A percentile compares a stretch with the other conserved stretches of the same genome.
Evolutionary conservation across 2,329 filamentous ascomycete genomes (phyloP).

Genomic region (Endoconidiophora laricicola): DNA sequence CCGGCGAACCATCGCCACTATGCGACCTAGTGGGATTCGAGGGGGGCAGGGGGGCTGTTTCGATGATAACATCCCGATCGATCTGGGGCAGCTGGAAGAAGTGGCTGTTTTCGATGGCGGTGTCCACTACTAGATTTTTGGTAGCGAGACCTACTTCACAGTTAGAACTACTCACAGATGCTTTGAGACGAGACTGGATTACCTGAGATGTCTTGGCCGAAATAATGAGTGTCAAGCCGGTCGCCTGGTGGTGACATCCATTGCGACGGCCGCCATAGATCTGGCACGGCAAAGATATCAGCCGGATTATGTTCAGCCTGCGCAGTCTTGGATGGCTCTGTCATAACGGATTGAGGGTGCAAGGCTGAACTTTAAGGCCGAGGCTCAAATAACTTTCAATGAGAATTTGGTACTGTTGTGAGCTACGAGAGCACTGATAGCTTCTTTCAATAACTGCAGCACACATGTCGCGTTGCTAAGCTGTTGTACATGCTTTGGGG

Average conservation of each 20-base stretch:
- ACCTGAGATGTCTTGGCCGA: conserved; percentile 23
- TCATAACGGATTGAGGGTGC: neutral
- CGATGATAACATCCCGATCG: conserved; percentile 3
- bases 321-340: neutral
- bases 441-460: too few relatives aligned
- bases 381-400: too few relatives aligned
- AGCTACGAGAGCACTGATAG: too few relatives aligned
- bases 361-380: too few relatives aligned
- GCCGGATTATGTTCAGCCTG: conserved; percentile 21
- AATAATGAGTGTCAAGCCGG: conserved; percentile 23
- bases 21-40: neutral
- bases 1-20: neutral
- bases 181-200: neutral
- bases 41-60: neutral
- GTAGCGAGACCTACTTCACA: neutral
- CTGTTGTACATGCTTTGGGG: too few relatives aligned
- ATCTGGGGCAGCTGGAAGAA: conserved; percentile 12
- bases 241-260: conserved; percentile 25
- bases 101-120: conserved; percentile 7
- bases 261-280: conserved; percentile 40
- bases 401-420: too few relatives aligned
- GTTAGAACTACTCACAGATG: conserved; percentile 16
- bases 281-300: conserved; percentile 46
- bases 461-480: too few relatives aligned
- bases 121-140: conserved; percentile 2